Conservation (phyloP, 2,329 filamentous ascomycete genomes). For the Pyrenophora tritici-repentis region DNA sequence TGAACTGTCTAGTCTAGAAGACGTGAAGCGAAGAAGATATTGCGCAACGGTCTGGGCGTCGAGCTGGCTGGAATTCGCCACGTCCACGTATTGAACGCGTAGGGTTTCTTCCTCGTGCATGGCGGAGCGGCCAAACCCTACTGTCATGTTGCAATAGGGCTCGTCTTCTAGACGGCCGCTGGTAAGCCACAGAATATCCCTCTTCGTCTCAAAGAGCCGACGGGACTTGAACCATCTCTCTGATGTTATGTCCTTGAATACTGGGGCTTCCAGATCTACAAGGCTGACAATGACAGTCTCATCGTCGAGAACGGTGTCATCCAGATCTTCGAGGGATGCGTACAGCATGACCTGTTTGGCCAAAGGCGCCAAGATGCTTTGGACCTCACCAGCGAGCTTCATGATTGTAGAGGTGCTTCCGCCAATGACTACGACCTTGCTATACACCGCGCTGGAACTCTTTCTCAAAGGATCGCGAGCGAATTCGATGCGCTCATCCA, state of each 20-base stretch:
- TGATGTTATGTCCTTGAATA: conserved; percentile 1
- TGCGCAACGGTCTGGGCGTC: background rate
- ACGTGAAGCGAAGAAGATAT: background rate
- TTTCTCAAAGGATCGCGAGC: conserved; percentile 2
- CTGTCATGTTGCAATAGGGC: conserved; percentile 16
- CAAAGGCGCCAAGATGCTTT: background rate
- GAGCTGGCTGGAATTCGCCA: background rate
- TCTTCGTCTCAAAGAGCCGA: background rate
- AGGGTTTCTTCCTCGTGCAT: conserved; percentile 10
- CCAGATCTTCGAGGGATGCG: background rate
- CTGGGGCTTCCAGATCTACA: conserved; percentile 6
- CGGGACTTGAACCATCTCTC: conserved; percentile 1
- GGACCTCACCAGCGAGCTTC: background rate
- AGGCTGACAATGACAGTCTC: conserved; percentile 3
- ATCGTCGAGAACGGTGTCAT: background rate
- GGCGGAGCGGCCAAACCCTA: conserved; percentile 11
- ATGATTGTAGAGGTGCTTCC: background rate
- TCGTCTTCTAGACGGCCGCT: background rate
- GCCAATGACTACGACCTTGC: background rate
- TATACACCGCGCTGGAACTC: background rate
- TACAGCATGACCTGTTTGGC: too few species aligned
- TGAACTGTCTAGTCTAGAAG: background rate
- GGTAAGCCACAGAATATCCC: conserved; percentile 20
- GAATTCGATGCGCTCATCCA: conserved; percentile 7
- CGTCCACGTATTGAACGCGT: background rate